A percentile compares a stretch with the other conserved stretches of the same genome.
Conservation (phyloP, 805 yeast genomes). For the Lipomyces yamanashiensis region DNA sequence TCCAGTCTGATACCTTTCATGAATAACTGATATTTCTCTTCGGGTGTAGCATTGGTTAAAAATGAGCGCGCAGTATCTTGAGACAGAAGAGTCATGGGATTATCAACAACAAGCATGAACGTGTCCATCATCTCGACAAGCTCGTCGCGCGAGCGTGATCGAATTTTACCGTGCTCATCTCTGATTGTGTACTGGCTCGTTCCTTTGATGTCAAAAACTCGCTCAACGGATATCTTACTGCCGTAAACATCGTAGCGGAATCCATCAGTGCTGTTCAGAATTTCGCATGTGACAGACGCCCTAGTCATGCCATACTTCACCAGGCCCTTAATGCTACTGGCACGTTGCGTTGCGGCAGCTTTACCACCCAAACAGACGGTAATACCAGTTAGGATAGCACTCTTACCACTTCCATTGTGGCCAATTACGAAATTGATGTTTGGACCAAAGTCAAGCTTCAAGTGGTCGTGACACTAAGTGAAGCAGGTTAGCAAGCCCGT, state of each 20-base stretch:
- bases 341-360: constrained; percentile 87
- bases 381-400: constrained; percentile 89
- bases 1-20: constrained; percentile 79
- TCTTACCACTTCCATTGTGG: constrained; percentile 95
- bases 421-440: constrained; percentile 89
- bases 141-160: constrained; percentile 66
- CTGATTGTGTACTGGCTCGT: constrained; percentile 58
- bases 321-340: constrained; percentile 66
- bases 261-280: constrained; percentile 70
- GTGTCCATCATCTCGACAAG: constrained; percentile 69
- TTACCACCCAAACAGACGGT: constrained; percentile 87
- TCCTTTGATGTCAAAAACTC: constrained; percentile 63
- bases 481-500: neutral
- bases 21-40: constrained; percentile 73
- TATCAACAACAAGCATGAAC: constrained; percentile 79
- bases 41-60: constrained; percentile 73
- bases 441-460: constrained; percentile 77
- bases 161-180: constrained; percentile 55
- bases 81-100: constrained; percentile 88
- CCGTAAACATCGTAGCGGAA: constrained; percentile 72
- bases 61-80: constrained; percentile 95
- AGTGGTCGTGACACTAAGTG: constrained; percentile 74
- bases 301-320: constrained; percentile 72
- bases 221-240: constrained; percentile 65
- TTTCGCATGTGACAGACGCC: constrained; percentile 67